phyloP scores from a whole-genome alignment of 257 asterid genomes.

The Penstemon eatonii region DNA sequence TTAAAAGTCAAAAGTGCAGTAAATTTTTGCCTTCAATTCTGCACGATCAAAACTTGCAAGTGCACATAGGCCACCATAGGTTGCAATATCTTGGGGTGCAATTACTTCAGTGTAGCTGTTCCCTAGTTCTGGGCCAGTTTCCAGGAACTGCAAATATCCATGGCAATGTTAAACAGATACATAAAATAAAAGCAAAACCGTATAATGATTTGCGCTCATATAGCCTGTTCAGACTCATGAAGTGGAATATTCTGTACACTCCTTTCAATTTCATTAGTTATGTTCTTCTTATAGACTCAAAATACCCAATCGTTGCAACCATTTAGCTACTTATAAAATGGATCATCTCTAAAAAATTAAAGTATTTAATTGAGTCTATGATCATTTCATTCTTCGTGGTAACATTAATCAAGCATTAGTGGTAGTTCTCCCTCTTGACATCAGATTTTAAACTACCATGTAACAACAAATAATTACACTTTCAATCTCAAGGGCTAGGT shows the following conservation, averaged over 20 bases:
- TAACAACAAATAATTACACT: too few relatives aligned
- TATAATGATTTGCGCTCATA: background rate
- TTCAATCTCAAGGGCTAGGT: too few relatives aligned
- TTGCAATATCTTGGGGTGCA: conserved; percentile 95
- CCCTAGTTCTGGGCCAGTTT: conserved; percentile 78
- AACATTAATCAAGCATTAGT: too few relatives aligned
- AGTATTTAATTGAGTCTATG: too few relatives aligned
- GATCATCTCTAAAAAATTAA: background rate
- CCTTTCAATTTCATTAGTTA: background rate
- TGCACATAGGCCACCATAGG: conserved; percentile 95
- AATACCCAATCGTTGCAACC: background rate
- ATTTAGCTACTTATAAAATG: background rate
- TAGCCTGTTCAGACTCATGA: background rate
- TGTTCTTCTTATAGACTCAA: background rate
- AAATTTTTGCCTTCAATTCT: conserved; percentile 76
- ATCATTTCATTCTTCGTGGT: too few relatives aligned
- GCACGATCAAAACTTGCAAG: conserved; percentile 96
- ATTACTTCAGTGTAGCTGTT: conserved; percentile 78
- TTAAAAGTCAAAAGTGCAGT: conserved; percentile 1
- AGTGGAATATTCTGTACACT: background rate
- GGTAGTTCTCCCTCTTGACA: too few relatives aligned
- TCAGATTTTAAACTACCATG: too few relatives aligned
- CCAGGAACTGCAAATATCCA: conserved; percentile 67
- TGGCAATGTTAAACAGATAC: conserved; percentile 11
- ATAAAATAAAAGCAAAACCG: conserved; percentile 12